Base-by-base conservation (phyloP, 2,329 filamentous ascomycete species). In the Colletotrichum sp. region DNA sequence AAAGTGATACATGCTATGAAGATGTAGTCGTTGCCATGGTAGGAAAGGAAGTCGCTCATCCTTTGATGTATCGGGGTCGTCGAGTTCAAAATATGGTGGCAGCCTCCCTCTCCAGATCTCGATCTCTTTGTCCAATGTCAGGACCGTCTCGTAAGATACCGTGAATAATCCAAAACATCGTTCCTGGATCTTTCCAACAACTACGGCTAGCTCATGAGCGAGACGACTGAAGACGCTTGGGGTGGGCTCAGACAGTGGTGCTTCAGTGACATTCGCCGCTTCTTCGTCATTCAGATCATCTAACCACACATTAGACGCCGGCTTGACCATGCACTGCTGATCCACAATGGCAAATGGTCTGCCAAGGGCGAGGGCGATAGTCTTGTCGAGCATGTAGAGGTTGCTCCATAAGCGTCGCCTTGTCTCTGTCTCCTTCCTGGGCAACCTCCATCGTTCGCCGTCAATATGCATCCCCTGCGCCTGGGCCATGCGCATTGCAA, bases 391-490 rank as follows among this genome's bases (percentile, higher is more conserved):
- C 39, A 82, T 78, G 74, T 86, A 87, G 2, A 87, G 79, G 32
- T 83, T 83, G 63, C 84, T 83, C 85, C 85, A 87, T 2, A 87
- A 77, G 8, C 85, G 78, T 8, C 85, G 79, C 30, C 85, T 79
- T 1, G 83, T 85, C 73, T 86, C 85, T 1, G 83, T 82, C 52
- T 83, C 83, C 60, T 84, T 84, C 6, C 81, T 80, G 0, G 84
- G 81, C 12, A 87, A 77, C 10, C 83, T 78, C 84, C 84, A 86
- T 18, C 83, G 80, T 72, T 84, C 83, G 9, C 85, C 85, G 74
- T 87, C 86, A 26, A 87, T 84, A 69, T 87, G 85, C 80, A 87
- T 86, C 1, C 85, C 85, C 68, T 87, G 85, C 0, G 84, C 85
- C 72, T 86, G 84, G 7, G 85, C 86, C 83, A 87, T 85, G 16